These are phyloP conservation scores for Psilocybe tampanensis DNA, from an alignment of 768 basidiomycete genomes.

Conservation along the genomic window DNA sequence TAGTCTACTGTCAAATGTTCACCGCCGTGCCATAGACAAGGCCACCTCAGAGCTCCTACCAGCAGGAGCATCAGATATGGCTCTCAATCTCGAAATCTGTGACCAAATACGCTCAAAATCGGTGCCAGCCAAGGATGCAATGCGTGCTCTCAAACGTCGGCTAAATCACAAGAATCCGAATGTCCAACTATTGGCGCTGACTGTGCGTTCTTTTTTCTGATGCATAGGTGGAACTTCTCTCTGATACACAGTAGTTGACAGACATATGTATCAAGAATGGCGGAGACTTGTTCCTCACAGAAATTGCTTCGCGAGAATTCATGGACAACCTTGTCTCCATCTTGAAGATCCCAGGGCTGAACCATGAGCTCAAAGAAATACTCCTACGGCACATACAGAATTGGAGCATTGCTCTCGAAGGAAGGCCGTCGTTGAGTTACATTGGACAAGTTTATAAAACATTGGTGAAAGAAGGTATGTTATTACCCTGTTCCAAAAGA, in stretches of 20 bases:
- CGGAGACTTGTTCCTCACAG: conserved; percentile 86
- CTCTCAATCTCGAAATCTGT: conserved; percentile 92
- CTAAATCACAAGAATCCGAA: conserved; percentile 96
- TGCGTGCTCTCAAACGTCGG: conserved; percentile 85
- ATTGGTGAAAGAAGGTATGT: conserved; percentile 72
- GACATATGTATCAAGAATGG: conserved; percentile 97
- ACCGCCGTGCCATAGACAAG: conserved; percentile 62
- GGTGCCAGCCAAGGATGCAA: conserved; percentile 81
- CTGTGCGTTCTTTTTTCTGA: conserved; percentile 53
- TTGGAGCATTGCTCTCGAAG: conserved; percentile 91
- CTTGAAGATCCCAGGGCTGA: conserved; percentile 74
- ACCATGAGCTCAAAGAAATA: conserved; percentile 80
- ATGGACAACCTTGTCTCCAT: conserved; percentile 92
- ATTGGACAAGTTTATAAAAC: conserved; percentile 80
- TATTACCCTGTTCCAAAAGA: background rate
- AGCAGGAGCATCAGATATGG: conserved; percentile 85
- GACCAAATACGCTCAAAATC: conserved; percentile 96
- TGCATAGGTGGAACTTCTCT: conserved; percentile 1
- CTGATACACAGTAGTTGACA: conserved; percentile 56
- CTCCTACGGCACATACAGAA: conserved; percentile 85
- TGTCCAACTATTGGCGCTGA: conserved; percentile 85
- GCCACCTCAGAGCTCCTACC: conserved; percentile 92
- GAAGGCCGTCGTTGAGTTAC: conserved; percentile 73
- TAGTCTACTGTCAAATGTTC: background rate
- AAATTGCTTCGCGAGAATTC: conserved; percentile 88